phyloP scores from a whole-genome alignment of 257 asterid species.

The Scutellaria minor region DNA sequence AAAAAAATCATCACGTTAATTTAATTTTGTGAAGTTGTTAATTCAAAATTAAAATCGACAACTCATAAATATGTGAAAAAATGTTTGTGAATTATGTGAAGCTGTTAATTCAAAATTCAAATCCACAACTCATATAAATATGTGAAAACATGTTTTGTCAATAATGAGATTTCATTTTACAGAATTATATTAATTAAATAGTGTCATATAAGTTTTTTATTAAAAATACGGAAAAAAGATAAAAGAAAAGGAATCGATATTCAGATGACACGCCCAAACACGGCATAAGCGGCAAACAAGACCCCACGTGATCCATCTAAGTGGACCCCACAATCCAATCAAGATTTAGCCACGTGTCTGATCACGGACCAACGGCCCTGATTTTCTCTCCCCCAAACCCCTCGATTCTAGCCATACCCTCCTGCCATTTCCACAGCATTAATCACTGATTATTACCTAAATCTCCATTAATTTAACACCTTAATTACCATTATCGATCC shows the following conservation, averaged over 20 bases:
- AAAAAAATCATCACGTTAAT: too few species aligned
- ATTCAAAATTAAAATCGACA: too few species aligned
- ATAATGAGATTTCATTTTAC: too few species aligned
- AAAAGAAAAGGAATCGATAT: conserved; percentile 43
- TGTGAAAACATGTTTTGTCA: too few species aligned
- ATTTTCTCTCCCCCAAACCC: conserved; percentile 34
- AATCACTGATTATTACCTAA: conserved; percentile 23
- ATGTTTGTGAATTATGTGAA: too few species aligned
- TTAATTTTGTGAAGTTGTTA: too few species aligned
- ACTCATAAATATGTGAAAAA: too few species aligned
- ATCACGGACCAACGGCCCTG: conserved; percentile 26
- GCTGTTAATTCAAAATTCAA: too few species aligned
- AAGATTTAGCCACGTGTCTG: conserved; percentile 27
- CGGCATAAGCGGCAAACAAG: neutral
- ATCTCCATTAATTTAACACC: conserved; percentile 12
- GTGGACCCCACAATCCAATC: conserved; percentile 30
- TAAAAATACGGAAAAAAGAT: conserved; percentile 8
- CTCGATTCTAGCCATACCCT: conserved; percentile 19
- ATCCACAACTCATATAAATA: too few species aligned
- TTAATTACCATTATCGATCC: conserved; percentile 17
- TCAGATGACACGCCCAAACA: conserved; percentile 24
- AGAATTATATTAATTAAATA: too few species aligned
- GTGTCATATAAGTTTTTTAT: too few species aligned
- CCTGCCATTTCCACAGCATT: conserved; percentile 14
- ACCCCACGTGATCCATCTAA: conserved; percentile 28